These are phyloP conservation scores for Adansonia madagascariensis DNA, from an alignment of 441 rosid species.

Conservation along the genomic window DNA sequence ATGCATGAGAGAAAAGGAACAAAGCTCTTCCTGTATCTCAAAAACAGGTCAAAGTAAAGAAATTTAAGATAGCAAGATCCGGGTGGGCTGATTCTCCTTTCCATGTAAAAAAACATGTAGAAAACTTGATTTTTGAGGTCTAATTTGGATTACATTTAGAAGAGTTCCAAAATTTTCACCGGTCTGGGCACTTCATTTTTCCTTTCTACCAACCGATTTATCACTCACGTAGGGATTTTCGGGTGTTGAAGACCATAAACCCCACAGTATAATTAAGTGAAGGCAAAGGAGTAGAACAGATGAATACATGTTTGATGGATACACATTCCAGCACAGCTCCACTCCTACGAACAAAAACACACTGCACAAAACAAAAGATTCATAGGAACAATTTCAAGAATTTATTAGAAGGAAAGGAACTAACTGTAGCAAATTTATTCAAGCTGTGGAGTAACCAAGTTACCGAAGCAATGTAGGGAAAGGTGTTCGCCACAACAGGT, in stretches of 20 bases:
- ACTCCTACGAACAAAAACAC: slow-evolving; percentile 62
- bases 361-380: slow-evolving; percentile 40
- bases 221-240: slow-evolving; percentile 54
- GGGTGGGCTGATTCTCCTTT: too few relatives aligned
- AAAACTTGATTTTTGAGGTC: too few relatives aligned
- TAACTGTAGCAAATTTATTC: not conserved
- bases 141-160: not conserved
- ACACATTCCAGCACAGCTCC: slow-evolving; percentile 83
- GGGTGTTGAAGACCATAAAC: slow-evolving; percentile 66
- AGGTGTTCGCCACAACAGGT: slow-evolving; percentile 72
- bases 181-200: slow-evolving; percentile 33
- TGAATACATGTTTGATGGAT: slow-evolving; percentile 68
- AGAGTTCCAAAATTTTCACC: not conserved
- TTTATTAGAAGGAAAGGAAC: not conserved
- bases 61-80: too few relatives aligned
- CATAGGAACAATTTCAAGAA: not conserved
- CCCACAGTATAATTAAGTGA: slow-evolving; percentile 64
- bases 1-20: too few relatives aligned
- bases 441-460: not conserved
- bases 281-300: slow-evolving; percentile 65
- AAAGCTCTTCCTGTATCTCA: too few relatives aligned
- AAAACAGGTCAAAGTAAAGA: too few relatives aligned
- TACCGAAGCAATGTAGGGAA: slow-evolving; percentile 80
- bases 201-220: slow-evolving; percentile 37
- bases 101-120: too few relatives aligned